These are phyloP conservation scores for Aspergillus puulaauensis DNA, from an alignment of 2,329 filamentous ascomycete species.

Conservation along the genomic window DNA sequence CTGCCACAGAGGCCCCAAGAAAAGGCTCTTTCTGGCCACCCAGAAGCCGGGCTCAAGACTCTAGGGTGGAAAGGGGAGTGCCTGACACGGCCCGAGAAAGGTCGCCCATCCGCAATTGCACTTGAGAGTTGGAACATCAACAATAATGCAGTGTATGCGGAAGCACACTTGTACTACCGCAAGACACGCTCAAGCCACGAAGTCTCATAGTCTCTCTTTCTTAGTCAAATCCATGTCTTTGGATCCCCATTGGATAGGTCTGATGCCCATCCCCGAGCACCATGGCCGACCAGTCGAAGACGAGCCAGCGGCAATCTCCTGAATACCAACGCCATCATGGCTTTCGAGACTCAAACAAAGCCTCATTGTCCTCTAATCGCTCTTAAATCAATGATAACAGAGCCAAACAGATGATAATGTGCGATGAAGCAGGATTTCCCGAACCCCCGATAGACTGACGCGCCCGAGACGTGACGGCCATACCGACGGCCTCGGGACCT, in stretches of 20 bases:
- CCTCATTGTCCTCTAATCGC: background rate
- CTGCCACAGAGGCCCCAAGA: background rate
- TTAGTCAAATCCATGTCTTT: background rate
- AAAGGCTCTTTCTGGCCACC: conserved; percentile 1
- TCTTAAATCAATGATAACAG: background rate
- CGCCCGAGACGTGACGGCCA: background rate
- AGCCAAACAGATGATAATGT: background rate
- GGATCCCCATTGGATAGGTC: background rate
- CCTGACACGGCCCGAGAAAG: conserved; percentile 21
- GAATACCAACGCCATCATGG: background rate
- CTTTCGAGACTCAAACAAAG: background rate
- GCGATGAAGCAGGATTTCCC: background rate
- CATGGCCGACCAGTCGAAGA: background rate
- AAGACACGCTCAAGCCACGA: background rate
- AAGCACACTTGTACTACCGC: background rate
- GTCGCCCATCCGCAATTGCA: conserved; percentile 23
- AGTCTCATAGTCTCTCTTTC: background rate
- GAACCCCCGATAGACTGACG: background rate
- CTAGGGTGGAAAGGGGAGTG: conserved; percentile 14
- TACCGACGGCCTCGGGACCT: background rate
- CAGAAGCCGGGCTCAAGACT: background rate
- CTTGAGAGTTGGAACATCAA: conserved; percentile 23
- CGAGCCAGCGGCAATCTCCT: background rate
- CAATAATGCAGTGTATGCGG: background rate
- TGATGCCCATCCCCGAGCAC: background rate